Conservation (phyloP, 2,329 filamentous ascomycete species). For the Botryosphaeria agaves region DNA sequence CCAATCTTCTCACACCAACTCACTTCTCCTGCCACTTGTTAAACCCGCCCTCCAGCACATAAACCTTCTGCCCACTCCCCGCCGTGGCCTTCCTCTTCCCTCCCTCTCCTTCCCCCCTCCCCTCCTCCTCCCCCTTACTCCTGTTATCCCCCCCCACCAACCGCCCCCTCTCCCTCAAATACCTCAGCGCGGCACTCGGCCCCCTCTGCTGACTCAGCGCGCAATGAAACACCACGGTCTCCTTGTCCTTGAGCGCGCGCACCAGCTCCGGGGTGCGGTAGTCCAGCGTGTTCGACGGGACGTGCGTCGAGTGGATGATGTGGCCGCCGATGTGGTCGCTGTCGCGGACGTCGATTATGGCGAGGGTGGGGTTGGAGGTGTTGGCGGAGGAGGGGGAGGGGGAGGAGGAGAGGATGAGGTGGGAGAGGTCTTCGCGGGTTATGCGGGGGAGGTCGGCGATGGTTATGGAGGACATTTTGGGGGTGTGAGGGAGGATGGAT, state of each 20-base stretch:
- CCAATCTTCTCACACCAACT: conserved; percentile 5
- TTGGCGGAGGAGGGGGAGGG: conserved; percentile 8
- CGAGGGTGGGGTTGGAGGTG: conserved; percentile 28
- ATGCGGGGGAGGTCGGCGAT: conserved; percentile 50
- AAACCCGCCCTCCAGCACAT: conserved; percentile 72
- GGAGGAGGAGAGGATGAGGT: conserved; percentile 29
- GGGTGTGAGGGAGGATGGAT: neutral
- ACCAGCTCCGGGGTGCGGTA: conserved; percentile 68
- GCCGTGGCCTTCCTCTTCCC: too few relatives aligned
- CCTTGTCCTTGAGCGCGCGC: conserved; percentile 55
- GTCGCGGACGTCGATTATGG: conserved; percentile 81
- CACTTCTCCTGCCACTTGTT: conserved; percentile 71
- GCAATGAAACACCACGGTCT: conserved; percentile 88
- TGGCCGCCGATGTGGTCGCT: conserved; percentile 83
- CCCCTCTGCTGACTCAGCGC: conserved; percentile 81
- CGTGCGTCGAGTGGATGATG: conserved; percentile 60
- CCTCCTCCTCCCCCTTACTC: conserved; percentile 13
- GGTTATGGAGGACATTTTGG: conserved; percentile 33
- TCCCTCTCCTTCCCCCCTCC: conserved; percentile 7
- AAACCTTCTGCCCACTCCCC: conserved; percentile 47
- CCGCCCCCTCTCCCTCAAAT: conserved; percentile 52
- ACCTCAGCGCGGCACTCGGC: conserved; percentile 65
- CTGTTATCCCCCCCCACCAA: conserved; percentile 17
- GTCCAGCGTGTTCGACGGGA: conserved; percentile 58
- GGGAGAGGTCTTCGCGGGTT: conserved; percentile 48